Evolutionary conservation across 2,329 filamentous ascomycete species (phyloP).

Genomic region (Colletotrichum kahawae): DNA sequence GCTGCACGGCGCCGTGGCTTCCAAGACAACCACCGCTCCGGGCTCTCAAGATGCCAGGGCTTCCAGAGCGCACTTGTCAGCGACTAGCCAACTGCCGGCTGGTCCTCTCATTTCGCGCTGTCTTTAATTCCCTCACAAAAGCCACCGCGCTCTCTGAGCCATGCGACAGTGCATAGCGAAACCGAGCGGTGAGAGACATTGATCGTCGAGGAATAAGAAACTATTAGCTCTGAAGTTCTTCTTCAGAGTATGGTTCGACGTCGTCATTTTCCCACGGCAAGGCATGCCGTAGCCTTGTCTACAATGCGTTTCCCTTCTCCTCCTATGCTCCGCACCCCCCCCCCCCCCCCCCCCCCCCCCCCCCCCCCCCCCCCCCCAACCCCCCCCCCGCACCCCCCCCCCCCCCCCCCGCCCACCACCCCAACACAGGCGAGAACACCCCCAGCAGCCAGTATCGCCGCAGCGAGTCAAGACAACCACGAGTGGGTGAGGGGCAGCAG

Average conservation of each 20-base stretch:
- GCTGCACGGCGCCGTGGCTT: conserved; percentile 1
- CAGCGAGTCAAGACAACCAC: too few relatives aligned
- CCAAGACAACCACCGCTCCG: not conserved
- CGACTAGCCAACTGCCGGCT: not conserved
- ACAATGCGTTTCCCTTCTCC: not conserved
- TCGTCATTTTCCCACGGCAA: not conserved
- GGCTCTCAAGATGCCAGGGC: not conserved
- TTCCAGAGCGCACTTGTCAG: not conserved
- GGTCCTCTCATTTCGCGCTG: not conserved
- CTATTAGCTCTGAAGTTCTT: not conserved
- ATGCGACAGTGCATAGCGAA: conserved; percentile 7
- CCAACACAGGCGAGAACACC: too few relatives aligned
- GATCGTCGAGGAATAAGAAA: not conserved
- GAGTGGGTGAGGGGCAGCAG: too few relatives aligned
- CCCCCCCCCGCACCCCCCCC: too few relatives aligned
- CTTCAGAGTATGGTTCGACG: not conserved
- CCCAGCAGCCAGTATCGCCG: too few relatives aligned
- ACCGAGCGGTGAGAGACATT: not conserved
- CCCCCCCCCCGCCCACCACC: too few relatives aligned
- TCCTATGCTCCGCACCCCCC: not conserved
- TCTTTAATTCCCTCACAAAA: not conserved
- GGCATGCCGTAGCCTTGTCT: not conserved
- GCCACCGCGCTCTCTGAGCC: not conserved
- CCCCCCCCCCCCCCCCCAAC: conserved; percentile 3
- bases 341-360: conserved; percentile 4